These are phyloP conservation scores for Logfia minima DNA, from an alignment of 129 eudicot genomes.

Conservation along the genomic window DNA sequence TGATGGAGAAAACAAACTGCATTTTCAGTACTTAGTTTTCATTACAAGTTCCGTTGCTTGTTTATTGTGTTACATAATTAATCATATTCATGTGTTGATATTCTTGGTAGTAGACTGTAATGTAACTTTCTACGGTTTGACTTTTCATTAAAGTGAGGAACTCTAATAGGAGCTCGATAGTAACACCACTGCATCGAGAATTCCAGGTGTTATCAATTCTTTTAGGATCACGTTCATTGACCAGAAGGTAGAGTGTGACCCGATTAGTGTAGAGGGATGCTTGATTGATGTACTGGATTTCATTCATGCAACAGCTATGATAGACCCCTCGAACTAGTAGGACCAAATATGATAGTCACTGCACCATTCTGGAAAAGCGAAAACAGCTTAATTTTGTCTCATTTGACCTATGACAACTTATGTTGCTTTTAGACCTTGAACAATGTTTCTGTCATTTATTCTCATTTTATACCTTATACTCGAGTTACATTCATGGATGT, in stretches of 20 bases:
- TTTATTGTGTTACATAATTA: constrained; percentile 36
- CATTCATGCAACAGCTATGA: neutral
- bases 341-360: neutral
- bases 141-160: neutral
- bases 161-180: neutral
- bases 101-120: constrained; percentile 34
- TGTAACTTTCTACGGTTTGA: constrained; percentile 20
- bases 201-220: neutral
- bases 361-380: no score
- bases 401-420: neutral
- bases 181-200: neutral
- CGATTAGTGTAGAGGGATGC: neutral
- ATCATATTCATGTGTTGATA: constrained; percentile 37
- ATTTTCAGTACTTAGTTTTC: constrained; percentile 28
- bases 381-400: neutral
- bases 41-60: constrained; percentile 29
- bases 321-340: neutral
- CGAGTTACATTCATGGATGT: no score
- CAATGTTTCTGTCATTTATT: neutral
- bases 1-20: constrained; percentile 8
- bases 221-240: neutral
- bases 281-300: neutral
- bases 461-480: no score
- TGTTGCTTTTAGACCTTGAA: neutral
- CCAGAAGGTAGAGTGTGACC: neutral